Evolutionary conservation across 2,329 filamentous ascomycete species (phyloP), one percentile per base, ranked within the genome.

Genomic region (Epichloe gansuensis): DNA sequence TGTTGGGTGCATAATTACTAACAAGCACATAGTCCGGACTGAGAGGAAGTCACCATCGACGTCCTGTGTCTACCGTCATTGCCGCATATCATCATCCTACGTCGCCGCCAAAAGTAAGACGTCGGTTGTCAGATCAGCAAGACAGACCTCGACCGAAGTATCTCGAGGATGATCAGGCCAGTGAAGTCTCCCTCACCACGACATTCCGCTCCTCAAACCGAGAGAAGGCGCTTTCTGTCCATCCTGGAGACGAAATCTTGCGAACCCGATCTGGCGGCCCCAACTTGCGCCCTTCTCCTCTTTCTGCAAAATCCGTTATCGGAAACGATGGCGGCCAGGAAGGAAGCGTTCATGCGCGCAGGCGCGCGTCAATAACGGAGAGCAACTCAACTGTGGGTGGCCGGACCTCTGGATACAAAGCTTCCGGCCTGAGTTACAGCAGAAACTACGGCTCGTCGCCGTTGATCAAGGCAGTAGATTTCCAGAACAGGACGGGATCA

Each of bases 381-480:
- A 69, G 65, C 50, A 69, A 68, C 55, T 63, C 67, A 4, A 61
- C 64, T 4, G 56, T 67, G 6, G 64, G 70, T 9, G 64, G 67
- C n/a, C 72, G 76, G 27, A 63, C 69, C 21, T 63, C 73, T 2
- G 68, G 71, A 0, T 69, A 73, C 54, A 76, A 75, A 58, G 51
- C 64, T 3, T 55, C 59, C 0, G 56, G 53, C 8, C 42, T 60
- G 23, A 58, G 54, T 9, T 60, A 66, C 23, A 58, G 52, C 51
- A 68, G 66, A 48, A 56, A 71, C 0, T 80, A 78, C 59, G 78
- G 77, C 62, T 81, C 81, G 2, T 84, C 80, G 2, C 80, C 81
- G 2, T 67, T 84, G 48, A 78, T 75, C 9, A 72, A 62, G 44
- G 66, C 66, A 3, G 64, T 66, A 31, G 66, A 70, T 25, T 60